Base-by-base conservation (phyloP, 164 flowering plant species). In the Dillenia turbinata region DNA sequence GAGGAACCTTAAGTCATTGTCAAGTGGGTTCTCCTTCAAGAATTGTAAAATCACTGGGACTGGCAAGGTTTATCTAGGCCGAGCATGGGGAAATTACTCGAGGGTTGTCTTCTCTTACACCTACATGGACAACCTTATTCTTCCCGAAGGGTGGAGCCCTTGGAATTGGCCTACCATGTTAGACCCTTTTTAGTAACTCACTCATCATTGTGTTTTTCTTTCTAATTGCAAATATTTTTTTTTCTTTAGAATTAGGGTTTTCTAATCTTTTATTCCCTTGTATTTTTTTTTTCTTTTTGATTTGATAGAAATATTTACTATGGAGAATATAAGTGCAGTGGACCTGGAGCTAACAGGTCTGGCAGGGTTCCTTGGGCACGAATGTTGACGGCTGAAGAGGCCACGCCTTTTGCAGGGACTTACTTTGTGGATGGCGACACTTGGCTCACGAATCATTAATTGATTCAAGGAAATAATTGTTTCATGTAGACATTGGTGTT, bases 271-370 rank as follows among this genome's bases (percentile, higher is more conserved):
- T 19, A 19, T 19, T 19, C 22, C 22, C 22, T 19, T n/a, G n/a
- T 16, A 24, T 40, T 16, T 12, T 17, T 52, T 14, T 19, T 7
- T 9, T 46, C 60, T 45, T 46, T 24, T 47, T 52, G 17, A 1
- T 60, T 9, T 46, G 24, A 15, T 65, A 89, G 92, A 47, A 74
- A 47, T 45, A 86, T 89, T 47, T 86, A 69, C 46, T 89, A 85
- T 62, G 96, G 96, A 67, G 96, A 89, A 56, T 89, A 85, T 78
- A 75, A 78, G 72, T 89, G 92, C 78, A 77, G 83, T 56, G 96
- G 96, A 17, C 85, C 87, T 0, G 89, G 90, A 16, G 81, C 92
- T 17, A 81, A 79, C 70, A 9, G 56, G 54, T 76, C 71, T 0
- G 83, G 84, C 46, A 77, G 96, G 66, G 96, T 86, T 53, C 65